phyloP scores from a whole-genome alignment of 164 flowering plant genomes.

The Berberis vulgaris region DNA sequence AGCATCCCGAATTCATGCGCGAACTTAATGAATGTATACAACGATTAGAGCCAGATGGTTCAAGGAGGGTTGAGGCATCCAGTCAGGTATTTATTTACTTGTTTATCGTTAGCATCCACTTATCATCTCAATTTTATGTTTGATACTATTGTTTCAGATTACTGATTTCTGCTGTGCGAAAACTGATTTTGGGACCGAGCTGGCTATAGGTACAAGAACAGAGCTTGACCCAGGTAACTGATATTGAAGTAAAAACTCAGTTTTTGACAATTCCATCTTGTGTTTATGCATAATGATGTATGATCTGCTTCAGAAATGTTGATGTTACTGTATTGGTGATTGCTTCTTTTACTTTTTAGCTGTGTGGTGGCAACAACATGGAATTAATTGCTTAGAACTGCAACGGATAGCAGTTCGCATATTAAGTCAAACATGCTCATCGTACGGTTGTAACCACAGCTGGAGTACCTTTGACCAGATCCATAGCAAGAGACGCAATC shows the following conservation, averaged over 20 bases:
- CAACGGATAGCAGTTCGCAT: slow-evolving; percentile 71
- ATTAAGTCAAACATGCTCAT: slow-evolving; percentile 78
- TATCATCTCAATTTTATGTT: slow-evolving; percentile 4
- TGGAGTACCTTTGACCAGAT: slow-evolving; percentile 68
- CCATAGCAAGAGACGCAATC: slow-evolving; percentile 34
- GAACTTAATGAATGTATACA: no score
- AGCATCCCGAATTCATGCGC: no score
- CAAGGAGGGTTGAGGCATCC: no score
- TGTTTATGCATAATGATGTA: slow-evolving; percentile 7
- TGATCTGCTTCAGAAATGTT: not conserved
- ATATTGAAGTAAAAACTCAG: not conserved
- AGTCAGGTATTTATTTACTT: no score
- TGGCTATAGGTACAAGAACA: no score
- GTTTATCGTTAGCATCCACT: no score
- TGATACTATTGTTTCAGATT: no score
- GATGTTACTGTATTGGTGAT: slow-evolving; percentile 2
- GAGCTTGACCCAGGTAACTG: no score
- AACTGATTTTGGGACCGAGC: no score
- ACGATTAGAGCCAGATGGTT: no score
- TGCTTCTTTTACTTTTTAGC: slow-evolving; percentile 31
- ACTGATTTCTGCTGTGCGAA: no score
- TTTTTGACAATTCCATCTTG: not conserved
- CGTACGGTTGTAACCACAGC: slow-evolving; percentile 66
- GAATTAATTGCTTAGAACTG: slow-evolving; percentile 72
- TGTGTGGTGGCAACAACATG: slow-evolving; percentile 95